These are phyloP conservation scores for Cryptosporidium muris DNA, from an alignment of 169 alveolate genomes.

Conservation along the genomic window DNA sequence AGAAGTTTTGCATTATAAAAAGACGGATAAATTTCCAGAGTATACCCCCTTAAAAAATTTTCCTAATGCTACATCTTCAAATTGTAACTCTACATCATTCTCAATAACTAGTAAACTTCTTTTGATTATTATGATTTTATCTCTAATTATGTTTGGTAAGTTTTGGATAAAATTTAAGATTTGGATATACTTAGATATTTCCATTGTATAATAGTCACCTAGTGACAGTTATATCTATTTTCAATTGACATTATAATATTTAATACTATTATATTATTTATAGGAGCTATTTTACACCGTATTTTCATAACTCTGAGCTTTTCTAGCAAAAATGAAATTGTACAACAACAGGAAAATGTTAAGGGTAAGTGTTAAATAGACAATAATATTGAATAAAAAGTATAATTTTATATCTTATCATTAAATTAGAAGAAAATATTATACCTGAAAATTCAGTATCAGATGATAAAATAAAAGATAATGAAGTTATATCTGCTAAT, in stretches of 20 bases:
- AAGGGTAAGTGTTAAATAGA: too few species aligned
- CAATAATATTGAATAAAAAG: too few species aligned
- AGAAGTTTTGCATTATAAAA: conserved; percentile 20
- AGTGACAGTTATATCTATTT: not conserved
- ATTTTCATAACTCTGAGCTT: conserved; percentile 46
- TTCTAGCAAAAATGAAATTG: not conserved
- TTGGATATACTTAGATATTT: too few species aligned
- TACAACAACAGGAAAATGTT: too few species aligned
- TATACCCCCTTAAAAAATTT: conserved; percentile 12
- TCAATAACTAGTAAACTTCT: conserved; percentile 16
- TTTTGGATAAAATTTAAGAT: not conserved
- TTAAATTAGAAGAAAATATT: too few species aligned
- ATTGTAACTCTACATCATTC: not conserved
- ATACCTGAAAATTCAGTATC: too few species aligned
- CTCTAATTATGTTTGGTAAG: conserved; percentile 61
- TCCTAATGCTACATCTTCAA: not conserved
- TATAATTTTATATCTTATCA: too few species aligned
- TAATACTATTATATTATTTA: conserved; percentile 4
- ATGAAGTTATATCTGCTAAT: too few species aligned
- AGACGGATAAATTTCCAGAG: conserved; percentile 42
- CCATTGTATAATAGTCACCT: too few species aligned
- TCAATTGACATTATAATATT: not conserved
- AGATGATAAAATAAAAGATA: too few species aligned
- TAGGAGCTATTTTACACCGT: conserved; percentile 46
- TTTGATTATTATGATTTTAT: conserved; percentile 31